Base-by-base conservation (phyloP, 148 eudicot genomes). In the Polygonum aviculare region DNA sequence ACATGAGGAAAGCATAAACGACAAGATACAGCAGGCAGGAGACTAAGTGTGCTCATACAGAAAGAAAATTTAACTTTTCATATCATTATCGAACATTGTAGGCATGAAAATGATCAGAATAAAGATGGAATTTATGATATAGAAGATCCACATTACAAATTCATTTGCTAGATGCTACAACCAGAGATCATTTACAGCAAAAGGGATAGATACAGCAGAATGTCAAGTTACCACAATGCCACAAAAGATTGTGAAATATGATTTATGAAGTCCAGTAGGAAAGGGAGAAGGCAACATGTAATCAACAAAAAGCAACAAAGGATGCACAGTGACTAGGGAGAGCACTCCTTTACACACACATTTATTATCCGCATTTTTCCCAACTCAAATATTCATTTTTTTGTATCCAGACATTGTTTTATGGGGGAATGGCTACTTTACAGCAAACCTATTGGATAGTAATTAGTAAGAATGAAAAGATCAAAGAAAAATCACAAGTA, bases 1-100 rank as follows among this genome's bases (percentile, higher is more conserved):
- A 84, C 4, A 78, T 16, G 72, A 67, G 72, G 21, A 67, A 65
- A 67, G 41, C 44, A 67, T 36, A 38, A 63, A 36, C 18, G 44
- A 33, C 40, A 65, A 14, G 33, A 26, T 26, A 60, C 22, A 60
- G 15, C 38, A 10, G 15, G 36, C 15, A 26, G 69, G 69, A 31
- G 69, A 65, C n/a, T 31, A 65, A 65, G 41, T 65, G 41, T 65
- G 35, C 7, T 35, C 70, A 65, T 33, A 65, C 40, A 65, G 70
- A 6, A 22, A 11, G 14, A 36, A 62, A 62, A 12, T 15, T 67
- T 10, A 16, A 38, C 15, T 67, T 0, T 67, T 35, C 41, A 67
- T 36, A 22, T 21, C 14, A 36, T 67, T 26, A 60, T 60, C 10
- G 39, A 26, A n/a, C 12, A 57, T 10, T 57, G 33, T n/a, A 19